A percentile compares a stretch with the other conserved stretches of the same genome.
Evolutionary conservation across 228 moss, liverwort and hornwort genomes (phyloP).

Genomic region (Sphagnum magellanicum): DNA sequence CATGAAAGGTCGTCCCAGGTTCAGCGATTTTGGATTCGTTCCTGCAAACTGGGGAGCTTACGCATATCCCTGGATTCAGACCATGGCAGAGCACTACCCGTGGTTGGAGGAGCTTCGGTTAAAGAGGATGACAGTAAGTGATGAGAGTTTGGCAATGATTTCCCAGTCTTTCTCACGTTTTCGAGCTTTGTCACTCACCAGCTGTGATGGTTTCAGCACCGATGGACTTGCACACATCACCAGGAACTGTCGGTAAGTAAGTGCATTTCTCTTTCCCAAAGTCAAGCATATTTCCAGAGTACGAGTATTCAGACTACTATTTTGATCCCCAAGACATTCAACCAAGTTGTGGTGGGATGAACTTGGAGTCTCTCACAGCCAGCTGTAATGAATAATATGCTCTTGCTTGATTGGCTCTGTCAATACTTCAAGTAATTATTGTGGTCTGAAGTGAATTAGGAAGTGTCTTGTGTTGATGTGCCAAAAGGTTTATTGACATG

Average conservation of each 20-base stretch:
- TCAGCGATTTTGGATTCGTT: constrained; percentile 81
- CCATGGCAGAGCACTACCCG: constrained; percentile 61
- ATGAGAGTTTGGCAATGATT: constrained; percentile 55
- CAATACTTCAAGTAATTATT: too few relatives aligned
- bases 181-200: constrained; percentile 54
- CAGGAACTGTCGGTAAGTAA: constrained; percentile 58
- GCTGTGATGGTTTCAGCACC: constrained; percentile 92
- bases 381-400: too few relatives aligned
- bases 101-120: constrained; percentile 77
- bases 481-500: not conserved
- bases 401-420: too few relatives aligned
- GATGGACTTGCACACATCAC: constrained; percentile 72
- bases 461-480: too few relatives aligned
- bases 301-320: too few relatives aligned
- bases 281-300: not conserved
- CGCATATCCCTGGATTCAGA: constrained; percentile 72
- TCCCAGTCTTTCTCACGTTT: constrained; percentile 61
- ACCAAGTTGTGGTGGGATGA: too few relatives aligned
- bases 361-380: too few relatives aligned
- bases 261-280: not conserved
- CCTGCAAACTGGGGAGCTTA: constrained; percentile 76
- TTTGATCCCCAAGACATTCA: too few relatives aligned
- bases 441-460: too few relatives aligned
- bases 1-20: constrained; percentile 84
- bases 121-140: constrained; percentile 88